Evolutionary conservation across 129 eudicot genomes (phyloP).

Genomic region (Sambucus nigra): DNA sequence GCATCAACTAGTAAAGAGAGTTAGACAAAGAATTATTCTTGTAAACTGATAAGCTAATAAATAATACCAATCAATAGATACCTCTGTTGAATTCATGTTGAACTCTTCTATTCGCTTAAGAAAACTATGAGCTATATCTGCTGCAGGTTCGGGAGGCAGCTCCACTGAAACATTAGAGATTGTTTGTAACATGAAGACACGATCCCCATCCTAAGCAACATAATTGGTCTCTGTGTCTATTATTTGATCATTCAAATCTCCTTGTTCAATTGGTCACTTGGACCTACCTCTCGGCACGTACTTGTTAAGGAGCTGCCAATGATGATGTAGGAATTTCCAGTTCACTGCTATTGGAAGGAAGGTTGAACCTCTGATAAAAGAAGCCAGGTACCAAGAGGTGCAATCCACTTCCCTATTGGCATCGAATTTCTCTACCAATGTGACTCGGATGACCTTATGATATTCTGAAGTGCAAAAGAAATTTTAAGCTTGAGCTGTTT

Average conservation of each 20-base stretch:
- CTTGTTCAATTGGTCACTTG: constrained; percentile 22
- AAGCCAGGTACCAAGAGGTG: constrained; percentile 92
- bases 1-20: too few species aligned
- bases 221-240: constrained; percentile 37
- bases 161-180: constrained; percentile 86
- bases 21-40: too few species aligned
- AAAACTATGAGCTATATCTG: constrained; percentile 74
- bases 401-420: constrained; percentile 87
- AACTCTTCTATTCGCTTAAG: constrained; percentile 80
- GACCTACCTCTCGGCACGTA: constrained; percentile 21
- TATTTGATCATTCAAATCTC: constrained; percentile 16
- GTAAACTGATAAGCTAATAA: background rate
- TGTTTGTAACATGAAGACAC: constrained; percentile 80
- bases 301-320: constrained; percentile 88
- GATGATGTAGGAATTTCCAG: constrained; percentile 89
- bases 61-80: constrained; percentile 13
- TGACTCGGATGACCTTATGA: constrained; percentile 66
- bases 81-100: constrained; percentile 94
- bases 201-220: constrained; percentile 82
- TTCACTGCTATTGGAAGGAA: constrained; percentile 68
- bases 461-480: constrained; percentile 60
- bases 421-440: constrained; percentile 50
- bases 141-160: constrained; percentile 88
- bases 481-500: constrained; percentile 57
- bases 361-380: constrained; percentile 78